phyloP scores from a whole-genome alignment of 2,329 filamentous ascomycete genomes.

The Lasiodiplodia sp. region DNA sequence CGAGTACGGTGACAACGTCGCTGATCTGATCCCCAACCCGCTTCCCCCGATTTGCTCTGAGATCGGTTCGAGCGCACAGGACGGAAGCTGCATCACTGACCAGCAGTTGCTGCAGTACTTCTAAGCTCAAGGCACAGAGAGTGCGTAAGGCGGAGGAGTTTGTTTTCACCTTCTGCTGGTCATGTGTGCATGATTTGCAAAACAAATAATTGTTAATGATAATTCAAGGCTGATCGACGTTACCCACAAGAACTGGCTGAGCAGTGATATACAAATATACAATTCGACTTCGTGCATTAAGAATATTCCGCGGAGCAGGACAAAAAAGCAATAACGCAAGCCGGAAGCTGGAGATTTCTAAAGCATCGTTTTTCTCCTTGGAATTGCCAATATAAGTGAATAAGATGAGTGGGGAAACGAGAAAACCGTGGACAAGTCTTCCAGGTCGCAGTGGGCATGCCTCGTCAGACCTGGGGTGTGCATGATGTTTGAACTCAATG shows the following conservation, averaged over 20 bases:
- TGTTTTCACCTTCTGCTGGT: not conserved
- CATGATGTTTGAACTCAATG: no score
- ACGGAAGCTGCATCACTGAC: constrained; percentile 18
- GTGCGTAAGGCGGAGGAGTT: not conserved
- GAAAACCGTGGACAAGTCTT: no score
- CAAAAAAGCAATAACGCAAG: no score
- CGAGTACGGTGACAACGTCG: constrained; percentile 62
- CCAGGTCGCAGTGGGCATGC: no score
- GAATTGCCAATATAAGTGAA: no score
- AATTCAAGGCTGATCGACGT: not conserved
- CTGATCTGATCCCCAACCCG: not conserved
- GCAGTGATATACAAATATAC: no score
- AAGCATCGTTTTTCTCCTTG: no score
- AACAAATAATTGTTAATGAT: not conserved
- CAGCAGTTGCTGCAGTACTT: constrained; percentile 7
- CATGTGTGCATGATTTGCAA: constrained; percentile 1
- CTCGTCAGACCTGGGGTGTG: no score
- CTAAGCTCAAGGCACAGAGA: not conserved
- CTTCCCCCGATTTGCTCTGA: constrained; percentile 28
- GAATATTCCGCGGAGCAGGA: no score
- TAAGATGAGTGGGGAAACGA: no score
- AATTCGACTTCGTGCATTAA: no score
- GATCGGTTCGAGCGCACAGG: not conserved
- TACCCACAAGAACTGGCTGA: not conserved
- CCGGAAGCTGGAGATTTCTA: no score